phyloP scores from a whole-genome alignment of 768 basidiomycete genomes.

The Amanita pseudoporphyria region DNA sequence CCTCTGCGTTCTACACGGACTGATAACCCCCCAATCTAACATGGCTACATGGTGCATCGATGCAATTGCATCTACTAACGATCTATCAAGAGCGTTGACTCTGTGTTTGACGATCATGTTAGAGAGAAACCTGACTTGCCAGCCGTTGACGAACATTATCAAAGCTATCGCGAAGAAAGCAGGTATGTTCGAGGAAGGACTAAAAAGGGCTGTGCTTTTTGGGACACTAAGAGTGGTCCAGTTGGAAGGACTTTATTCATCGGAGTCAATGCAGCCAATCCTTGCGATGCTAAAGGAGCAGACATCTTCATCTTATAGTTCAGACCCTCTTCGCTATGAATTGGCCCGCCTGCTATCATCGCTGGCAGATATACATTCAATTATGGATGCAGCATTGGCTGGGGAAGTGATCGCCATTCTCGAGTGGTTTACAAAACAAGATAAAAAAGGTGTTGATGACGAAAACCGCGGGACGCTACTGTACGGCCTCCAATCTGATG shows the following conservation, averaged over 20 bases:
- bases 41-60: conserved; percentile 33
- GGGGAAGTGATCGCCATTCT: conserved; percentile 29
- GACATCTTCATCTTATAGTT: background rate
- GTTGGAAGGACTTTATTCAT: conserved; percentile 16
- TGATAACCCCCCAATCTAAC: conserved; percentile 29
- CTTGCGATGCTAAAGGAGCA: conserved; percentile 13
- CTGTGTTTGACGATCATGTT: conserved; percentile 35
- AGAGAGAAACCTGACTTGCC: conserved; percentile 37
- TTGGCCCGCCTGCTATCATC: background rate
- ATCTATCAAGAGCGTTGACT: conserved; percentile 31
- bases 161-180: conserved; percentile 19
- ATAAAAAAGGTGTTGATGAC: conserved; percentile 21
- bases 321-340: conserved; percentile 5
- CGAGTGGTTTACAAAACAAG: conserved; percentile 35
- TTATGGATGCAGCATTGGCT: conserved; percentile 24
- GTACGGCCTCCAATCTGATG: conserved; percentile 30
- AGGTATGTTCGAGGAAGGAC: conserved; percentile 18
- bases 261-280: conserved; percentile 3
- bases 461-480: conserved; percentile 18
- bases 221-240: conserved; percentile 22
- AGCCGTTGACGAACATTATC: conserved; percentile 32
- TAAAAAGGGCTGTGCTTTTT: conserved; percentile 23
- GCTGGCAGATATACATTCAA: conserved; percentile 8
- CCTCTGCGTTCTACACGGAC: conserved; percentile 38
- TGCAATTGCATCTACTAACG: conserved; percentile 31